phyloP scores from a whole-genome alignment of 2,329 filamentous ascomycete species.

The Apiospora phragmitis region DNA sequence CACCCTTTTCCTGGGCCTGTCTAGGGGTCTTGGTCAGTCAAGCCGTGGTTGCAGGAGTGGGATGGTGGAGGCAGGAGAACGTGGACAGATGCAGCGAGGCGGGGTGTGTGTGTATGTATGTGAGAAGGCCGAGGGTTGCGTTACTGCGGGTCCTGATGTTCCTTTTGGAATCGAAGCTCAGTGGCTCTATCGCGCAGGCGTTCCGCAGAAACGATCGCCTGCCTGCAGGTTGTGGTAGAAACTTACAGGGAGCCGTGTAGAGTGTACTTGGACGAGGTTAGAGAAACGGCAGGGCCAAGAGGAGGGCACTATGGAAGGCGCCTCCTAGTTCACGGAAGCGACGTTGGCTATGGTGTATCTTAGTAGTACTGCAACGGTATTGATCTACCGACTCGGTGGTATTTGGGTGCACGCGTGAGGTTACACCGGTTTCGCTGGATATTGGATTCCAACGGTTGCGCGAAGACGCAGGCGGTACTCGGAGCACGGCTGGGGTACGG shows the following conservation, averaged over 20 bases:
- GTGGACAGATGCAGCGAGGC: constrained; percentile 17
- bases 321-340: background rate
- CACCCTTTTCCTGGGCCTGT: constrained; percentile 14
- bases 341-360: constrained; percentile 6
- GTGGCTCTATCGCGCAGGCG: constrained; percentile 7
- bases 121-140: constrained; percentile 35
- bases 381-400: background rate
- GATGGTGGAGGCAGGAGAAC: constrained; percentile 14
- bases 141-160: constrained; percentile 36
- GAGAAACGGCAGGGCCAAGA: background rate
- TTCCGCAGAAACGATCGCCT: constrained; percentile 27
- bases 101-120: constrained; percentile 17
- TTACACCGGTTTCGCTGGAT: constrained; percentile 1
- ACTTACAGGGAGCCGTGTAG: background rate
- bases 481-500: constrained; percentile 5
- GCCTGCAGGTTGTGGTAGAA: constrained; percentile 26
- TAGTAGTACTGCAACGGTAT: constrained; percentile 2
- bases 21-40: constrained; percentile 16
- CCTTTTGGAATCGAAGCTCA: constrained; percentile 13
- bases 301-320: constrained; percentile 6
- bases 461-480: background rate
- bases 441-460: background rate
- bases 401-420: background rate
- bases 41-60: constrained; percentile 14
- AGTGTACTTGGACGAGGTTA: background rate